These are phyloP conservation scores for Beverwykella pulmonaria DNA, from an alignment of 495 filamentous ascomycete genomes.

Conservation along the genomic window DNA sequence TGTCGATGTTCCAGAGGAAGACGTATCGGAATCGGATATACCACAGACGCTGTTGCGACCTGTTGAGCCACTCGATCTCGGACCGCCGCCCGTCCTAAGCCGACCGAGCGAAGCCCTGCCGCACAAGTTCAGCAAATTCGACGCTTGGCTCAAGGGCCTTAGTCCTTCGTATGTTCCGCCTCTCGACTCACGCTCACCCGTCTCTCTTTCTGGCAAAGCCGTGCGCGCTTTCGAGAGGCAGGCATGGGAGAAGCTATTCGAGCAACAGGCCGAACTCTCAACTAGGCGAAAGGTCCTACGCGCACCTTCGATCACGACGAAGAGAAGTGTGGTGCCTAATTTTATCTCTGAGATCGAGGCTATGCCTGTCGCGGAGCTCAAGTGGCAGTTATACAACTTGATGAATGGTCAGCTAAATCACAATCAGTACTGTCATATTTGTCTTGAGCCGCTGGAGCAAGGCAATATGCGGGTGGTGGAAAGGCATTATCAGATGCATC, in stretches of 20 bases:
- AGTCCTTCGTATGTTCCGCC: constrained; percentile 1
- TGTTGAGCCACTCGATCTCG: not conserved
- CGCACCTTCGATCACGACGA: not conserved
- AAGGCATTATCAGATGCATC: constrained; percentile 16
- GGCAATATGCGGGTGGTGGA: not conserved
- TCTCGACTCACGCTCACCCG: too few relatives aligned
- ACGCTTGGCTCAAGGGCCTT: constrained; percentile 10
- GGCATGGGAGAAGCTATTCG: constrained; percentile 16
- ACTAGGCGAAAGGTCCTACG: not conserved
- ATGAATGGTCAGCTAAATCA: constrained; percentile 7
- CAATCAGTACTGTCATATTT: constrained; percentile 6
- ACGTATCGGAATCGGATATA: not conserved
- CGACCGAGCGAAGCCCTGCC: not conserved
- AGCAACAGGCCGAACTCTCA: constrained; percentile 5
- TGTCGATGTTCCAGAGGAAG: constrained; percentile 1
- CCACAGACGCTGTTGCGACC: not conserved
- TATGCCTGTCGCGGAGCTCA: constrained; percentile 19
- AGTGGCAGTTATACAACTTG: constrained; percentile 15
- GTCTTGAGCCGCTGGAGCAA: constrained; percentile 15
- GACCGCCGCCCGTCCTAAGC: not conserved
- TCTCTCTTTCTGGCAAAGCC: not conserved
- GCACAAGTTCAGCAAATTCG: constrained; percentile 1
- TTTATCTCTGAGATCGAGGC: constrained; percentile 14
- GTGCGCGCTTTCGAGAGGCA: constrained; percentile 4
- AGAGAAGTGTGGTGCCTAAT: not conserved